Evolutionary conservation across 192 early-diverging fungal species (phyloP).

Genomic region (Coemansia sp.): DNA sequence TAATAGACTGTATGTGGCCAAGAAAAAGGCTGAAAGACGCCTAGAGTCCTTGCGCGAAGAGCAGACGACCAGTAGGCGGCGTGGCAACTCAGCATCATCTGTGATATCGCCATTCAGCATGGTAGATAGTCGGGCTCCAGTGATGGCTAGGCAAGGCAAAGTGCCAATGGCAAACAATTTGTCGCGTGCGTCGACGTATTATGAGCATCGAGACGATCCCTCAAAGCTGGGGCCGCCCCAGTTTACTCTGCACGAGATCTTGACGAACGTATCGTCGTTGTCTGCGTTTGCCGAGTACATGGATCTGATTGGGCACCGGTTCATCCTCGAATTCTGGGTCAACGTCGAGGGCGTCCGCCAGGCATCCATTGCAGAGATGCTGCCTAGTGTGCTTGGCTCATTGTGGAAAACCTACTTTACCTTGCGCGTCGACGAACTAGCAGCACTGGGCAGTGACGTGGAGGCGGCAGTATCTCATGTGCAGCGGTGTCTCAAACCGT

Average conservation of each 20-base stretch:
- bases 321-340: conserved; percentile 76
- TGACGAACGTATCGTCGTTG: conserved; percentile 67
- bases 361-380: neutral
- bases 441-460: conserved; percentile 25
- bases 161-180: neutral
- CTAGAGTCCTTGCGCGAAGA: conserved; percentile 62
- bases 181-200: conserved; percentile 51
- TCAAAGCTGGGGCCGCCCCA: conserved; percentile 50
- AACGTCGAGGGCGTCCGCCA: conserved; percentile 68
- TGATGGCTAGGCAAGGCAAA: neutral
- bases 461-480: conserved; percentile 37
- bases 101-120: neutral
- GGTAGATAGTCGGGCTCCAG: neutral
- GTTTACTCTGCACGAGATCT: conserved; percentile 62
- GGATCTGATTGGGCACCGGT: conserved; percentile 68
- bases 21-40: conserved; percentile 74
- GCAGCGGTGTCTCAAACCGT: conserved; percentile 46
- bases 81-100: conserved; percentile 9
- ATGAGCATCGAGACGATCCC: conserved; percentile 54
- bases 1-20: conserved; percentile 74
- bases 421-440: conserved; percentile 50
- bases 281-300: conserved; percentile 83
- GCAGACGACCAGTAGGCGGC: neutral
- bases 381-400: conserved; percentile 41
- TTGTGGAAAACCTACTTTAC: conserved; percentile 62